Percentiles rank a stretch among this genome's conserved stretches.
These are phyloP conservation scores for Dictyostelium gargantuum DNA, from an alignment of 208 protist species.

Conservation along the genomic window DNA sequence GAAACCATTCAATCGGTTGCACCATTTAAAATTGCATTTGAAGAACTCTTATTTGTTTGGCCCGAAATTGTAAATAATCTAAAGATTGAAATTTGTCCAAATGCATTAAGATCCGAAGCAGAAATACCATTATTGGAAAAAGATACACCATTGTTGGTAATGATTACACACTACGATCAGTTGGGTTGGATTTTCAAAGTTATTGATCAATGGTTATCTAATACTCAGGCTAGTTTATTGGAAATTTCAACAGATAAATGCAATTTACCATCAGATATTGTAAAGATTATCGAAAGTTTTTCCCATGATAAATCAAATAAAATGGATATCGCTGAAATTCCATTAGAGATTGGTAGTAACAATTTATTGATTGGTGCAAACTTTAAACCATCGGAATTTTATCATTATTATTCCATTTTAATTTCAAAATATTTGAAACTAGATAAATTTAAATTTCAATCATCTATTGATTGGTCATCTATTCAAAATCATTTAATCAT, in stretches of 20 bases:
- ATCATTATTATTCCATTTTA: background rate
- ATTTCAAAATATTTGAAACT: background rate
- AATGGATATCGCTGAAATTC: slow-evolving; percentile 23
- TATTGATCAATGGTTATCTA: slow-evolving; percentile 5
- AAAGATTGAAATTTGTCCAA: slow-evolving; percentile 29
- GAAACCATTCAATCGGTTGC: background rate
- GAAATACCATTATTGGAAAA: background rate
- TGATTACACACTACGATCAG: background rate
- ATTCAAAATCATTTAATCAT: slow-evolving; percentile 27
- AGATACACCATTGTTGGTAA: background rate
- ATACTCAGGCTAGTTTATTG: background rate
- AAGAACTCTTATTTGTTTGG: background rate
- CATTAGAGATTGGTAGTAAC: background rate
- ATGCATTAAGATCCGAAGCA: background rate
- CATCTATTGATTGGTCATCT: background rate
- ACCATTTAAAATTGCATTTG: background rate
- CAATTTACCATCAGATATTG: background rate
- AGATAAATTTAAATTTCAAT: background rate
- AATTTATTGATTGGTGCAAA: slow-evolving; percentile 25
- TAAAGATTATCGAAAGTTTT: background rate
- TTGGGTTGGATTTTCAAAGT: background rate
- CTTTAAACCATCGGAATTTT: background rate
- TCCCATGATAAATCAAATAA: background rate
- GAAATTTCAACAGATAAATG: background rate
- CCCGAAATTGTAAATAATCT: background rate